Conservation (phyloP, 1,284 basidiomycete species). For the Anthracocystis panici-leucophaei region DNA sequence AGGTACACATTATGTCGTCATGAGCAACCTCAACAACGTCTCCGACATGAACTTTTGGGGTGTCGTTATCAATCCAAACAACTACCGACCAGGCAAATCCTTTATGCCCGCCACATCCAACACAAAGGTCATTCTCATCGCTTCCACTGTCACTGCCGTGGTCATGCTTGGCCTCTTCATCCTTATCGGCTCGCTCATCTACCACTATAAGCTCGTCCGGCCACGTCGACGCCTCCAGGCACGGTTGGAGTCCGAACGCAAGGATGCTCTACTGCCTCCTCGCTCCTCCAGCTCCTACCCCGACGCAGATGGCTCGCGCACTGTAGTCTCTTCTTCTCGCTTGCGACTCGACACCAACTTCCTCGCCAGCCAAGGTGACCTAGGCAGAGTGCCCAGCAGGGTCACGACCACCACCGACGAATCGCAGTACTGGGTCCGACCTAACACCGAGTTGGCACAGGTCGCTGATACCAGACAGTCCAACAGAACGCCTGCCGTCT, state of each 20-base stretch:
- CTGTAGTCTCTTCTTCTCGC: constrained; percentile 8
- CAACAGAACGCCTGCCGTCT: constrained; percentile 28
- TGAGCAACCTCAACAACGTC: constrained; percentile 36
- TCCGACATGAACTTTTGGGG: constrained; percentile 45
- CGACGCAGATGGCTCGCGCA: constrained; percentile 5
- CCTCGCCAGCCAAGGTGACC: constrained; percentile 32
- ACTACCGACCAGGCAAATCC: constrained; percentile 37
- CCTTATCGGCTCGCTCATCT: constrained; percentile 30
- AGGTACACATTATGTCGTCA: constrained; percentile 35
- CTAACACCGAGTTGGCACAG: constrained; percentile 16
- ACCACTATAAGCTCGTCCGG: constrained; percentile 37
- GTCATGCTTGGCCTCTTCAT: constrained; percentile 39
- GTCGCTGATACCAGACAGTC: constrained; percentile 10
- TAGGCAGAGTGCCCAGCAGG: constrained; percentile 38
- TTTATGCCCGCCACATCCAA: constrained; percentile 22
- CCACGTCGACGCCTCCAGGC: constrained; percentile 20
- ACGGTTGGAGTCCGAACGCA: constrained; percentile 25
- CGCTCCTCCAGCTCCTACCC: constrained; percentile 7
- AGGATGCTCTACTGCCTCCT: constrained; percentile 13
- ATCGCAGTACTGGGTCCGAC: constrained; percentile 41
- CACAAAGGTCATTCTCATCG: constrained; percentile 38
- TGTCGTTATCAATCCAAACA: constrained; percentile 47
- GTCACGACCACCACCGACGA: constrained; percentile 38
- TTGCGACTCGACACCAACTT: constrained; percentile 39
- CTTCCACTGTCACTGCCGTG: constrained; percentile 32